Conservation (phyloP, 768 basidiomycete species). For the Leccinum pellstonianum region DNA sequence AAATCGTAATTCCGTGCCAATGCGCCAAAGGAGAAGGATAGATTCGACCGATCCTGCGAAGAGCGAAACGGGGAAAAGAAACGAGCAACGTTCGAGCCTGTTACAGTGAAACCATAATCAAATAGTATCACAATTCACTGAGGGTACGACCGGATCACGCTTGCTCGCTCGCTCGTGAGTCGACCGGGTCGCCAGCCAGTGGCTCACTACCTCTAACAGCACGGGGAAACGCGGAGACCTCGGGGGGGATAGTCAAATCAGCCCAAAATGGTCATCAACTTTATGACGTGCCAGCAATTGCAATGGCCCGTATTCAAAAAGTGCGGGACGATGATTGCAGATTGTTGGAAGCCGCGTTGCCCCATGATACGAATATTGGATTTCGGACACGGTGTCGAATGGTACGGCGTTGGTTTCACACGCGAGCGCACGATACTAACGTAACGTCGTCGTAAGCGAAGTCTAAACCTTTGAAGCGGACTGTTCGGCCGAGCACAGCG, state of each 20-base stretch:
- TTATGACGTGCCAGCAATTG: neutral
- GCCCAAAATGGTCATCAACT: neutral
- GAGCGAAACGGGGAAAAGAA: neutral
- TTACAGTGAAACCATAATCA: neutral
- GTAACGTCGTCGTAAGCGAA: neutral
- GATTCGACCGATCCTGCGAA: neutral
- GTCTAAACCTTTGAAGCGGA: neutral
- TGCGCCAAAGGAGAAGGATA: neutral
- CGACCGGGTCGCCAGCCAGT: neutral
- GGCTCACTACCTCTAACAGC: no score
- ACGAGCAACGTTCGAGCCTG: neutral
- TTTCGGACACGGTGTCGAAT: neutral
- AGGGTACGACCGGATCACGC: neutral
- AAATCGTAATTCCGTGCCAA: neutral
- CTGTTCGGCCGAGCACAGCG: neutral
- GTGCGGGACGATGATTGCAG: neutral
- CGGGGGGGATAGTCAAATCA: neutral
- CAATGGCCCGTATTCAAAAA: neutral
- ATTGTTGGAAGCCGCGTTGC: neutral
- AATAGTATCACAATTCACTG: no score
- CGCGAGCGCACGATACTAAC: neutral
- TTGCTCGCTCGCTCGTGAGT: neutral
- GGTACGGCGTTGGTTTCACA: neutral
- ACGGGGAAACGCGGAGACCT: no score
- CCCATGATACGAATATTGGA: neutral